Evolutionary conservation across 441 rosid genomes (phyloP), one percentile per base, ranked within the genome.

Genomic region (Arabidopsis hybrid): DNA sequence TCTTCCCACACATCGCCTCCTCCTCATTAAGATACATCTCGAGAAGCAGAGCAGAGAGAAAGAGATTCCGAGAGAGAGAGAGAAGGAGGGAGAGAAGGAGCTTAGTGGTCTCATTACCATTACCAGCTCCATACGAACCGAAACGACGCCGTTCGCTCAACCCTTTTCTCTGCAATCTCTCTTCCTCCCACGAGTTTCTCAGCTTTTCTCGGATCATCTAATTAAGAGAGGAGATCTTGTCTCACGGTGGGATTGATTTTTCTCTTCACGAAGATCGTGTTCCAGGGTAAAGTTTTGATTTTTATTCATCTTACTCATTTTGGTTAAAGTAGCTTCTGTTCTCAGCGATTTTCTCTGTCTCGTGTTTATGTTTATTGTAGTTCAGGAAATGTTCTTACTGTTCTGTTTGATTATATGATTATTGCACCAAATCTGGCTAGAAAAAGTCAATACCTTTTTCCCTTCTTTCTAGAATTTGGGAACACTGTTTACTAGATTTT

Each of bases 81-180:
- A 21, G 26, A 21, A 21, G 65, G 64, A 29, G 29, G 21, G 35
- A 43, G 45, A 51, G 26, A 40, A 55, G 50, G 79, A 79, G 79
- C 76, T 21, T 21, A 21, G 26, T 21, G 26, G 26, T 21, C 26
- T 21, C 26, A 21, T 21, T 21, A 21, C 26, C 26, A 21, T 21
- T 21, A 21, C 26, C 26, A 21, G 26, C 26, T 71, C 68, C 56
- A 17, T 50, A n/a, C 40, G 8, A 70, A 39, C 34, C 0, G 2
- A 69, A 57, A 71, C 80, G 73, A 26, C 63, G 63, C 34, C 80
- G 72, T 65, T 21, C 36, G 40, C 49, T 57, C 47, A 0, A 42
- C 13, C n/a, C 14, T 21, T 12, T 43, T 38, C 65, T 78, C 73
- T 67, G 55, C 31, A 60, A 60, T 72, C 81, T 72, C 77, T 21